Evolutionary conservation across 495 filamentous ascomycete species (phyloP), one percentile per base, ranked within the genome.

Genomic region (Annulohypoxylon nitens): DNA sequence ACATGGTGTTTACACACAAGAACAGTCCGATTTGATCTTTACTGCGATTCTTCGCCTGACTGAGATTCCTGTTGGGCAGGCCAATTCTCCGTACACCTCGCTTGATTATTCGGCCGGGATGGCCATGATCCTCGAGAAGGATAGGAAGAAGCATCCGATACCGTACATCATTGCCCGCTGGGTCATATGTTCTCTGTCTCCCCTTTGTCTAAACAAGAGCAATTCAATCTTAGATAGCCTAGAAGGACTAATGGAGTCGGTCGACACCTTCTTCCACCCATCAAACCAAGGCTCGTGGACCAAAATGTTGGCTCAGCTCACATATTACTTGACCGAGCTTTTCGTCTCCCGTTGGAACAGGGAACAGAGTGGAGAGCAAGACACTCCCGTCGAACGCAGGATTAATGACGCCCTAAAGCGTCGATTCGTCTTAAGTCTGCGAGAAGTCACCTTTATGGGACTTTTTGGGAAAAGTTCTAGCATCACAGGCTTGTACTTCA

Each of bases 231-330:
- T 99, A 70, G 86, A 91, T 26, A 93, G 91, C 68, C 88, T 99
- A 2, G 97, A 99, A 78, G 96, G 94, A 7, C 85, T 99, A 43
- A 93, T 99, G 71, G 91, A 98, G 77, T 97, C 93, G 12, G 92
- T 98, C 51, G 96, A 99, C 78, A 99, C 96, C 1, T 99, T 98
- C 82, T 99, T 97, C 85, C 96, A 99, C 72, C 96, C 96, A 16
- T 98, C 97, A 10, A 99, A 99, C 79, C 93, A 96, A 53, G 96
- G 96, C 8, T 82, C 78, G 43, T 99, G 96, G 96, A 97, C 95
- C 0, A 93, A 90, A 77, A 93, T 93, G 55, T 83, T 99, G 16
- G 90, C 93, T 0, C 95, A 98, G 76, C 84, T 99, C 54, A 92
- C 97, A 26, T 98, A 92, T 80, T 98, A 97, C 80, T 86, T 98